These are phyloP conservation scores for Mycosphaerella arachidis DNA, from an alignment of 2,329 filamentous ascomycete species.

Conservation along the genomic window DNA sequence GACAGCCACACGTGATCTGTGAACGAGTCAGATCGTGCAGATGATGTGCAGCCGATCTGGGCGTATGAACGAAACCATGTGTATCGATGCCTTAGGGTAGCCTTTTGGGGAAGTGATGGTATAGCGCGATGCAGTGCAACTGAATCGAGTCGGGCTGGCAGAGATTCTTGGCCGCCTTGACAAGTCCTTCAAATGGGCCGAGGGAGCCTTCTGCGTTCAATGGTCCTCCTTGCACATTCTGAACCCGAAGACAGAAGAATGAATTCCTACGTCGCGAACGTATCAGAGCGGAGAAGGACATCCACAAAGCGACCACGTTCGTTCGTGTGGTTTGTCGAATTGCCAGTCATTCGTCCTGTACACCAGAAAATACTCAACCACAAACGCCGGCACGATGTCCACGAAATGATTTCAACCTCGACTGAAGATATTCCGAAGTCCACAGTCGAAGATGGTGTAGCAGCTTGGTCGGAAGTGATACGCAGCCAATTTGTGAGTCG, in stretches of 20 bases:
- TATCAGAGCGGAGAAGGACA: neutral
- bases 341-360: slow-evolving; percentile 7
- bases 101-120: neutral
- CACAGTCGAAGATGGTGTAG: slow-evolving; percentile 3
- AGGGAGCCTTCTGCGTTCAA: neutral
- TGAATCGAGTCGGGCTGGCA: neutral
- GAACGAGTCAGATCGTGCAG: neutral
- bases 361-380: slow-evolving; percentile 5
- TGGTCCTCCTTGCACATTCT: neutral
- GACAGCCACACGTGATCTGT: neutral
- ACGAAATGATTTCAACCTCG: slow-evolving; percentile 8
- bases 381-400: slow-evolving; percentile 6
- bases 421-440: slow-evolving; percentile 3
- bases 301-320: neutral
- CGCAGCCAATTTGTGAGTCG: slow-evolving; percentile 4
- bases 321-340: neutral
- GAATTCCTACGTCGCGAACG: slow-evolving; percentile 3
- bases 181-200: neutral
- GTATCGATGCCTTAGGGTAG: neutral
- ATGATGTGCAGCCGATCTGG: neutral
- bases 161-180: neutral
- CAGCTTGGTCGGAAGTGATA: slow-evolving; percentile 1
- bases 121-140: neutral
- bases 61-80: neutral
- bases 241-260: slow-evolving; percentile 2